Conservation (phyloP, 768 basidiomycete species). For the Rhodotorula toruloides region DNA sequence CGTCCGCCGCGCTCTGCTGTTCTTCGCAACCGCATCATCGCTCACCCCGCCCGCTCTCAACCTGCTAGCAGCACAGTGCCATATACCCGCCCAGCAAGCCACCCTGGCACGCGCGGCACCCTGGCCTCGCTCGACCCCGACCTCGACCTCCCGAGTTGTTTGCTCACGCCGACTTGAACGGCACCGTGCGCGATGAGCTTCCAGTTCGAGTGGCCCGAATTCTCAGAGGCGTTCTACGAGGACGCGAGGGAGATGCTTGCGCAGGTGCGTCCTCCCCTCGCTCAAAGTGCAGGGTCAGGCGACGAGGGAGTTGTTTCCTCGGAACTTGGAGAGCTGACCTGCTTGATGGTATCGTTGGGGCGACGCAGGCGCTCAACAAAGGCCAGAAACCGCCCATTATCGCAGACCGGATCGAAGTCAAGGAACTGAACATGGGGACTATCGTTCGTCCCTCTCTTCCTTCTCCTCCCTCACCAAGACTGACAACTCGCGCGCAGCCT, state of each 20-base stretch:
- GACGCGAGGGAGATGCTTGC: slow-evolving; percentile 97
- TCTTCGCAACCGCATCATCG: no score
- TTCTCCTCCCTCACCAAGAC: not conserved
- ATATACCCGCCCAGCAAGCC: no score
- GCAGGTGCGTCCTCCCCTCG: slow-evolving; percentile 46
- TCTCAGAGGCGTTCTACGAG: slow-evolving; percentile 92
- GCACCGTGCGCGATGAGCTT: slow-evolving; percentile 47
- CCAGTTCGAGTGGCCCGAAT: slow-evolving; percentile 87
- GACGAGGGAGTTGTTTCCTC: slow-evolving; percentile 37
- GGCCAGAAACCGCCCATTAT: slow-evolving; percentile 96
- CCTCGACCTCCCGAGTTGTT: no score
- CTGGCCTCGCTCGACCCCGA: no score
- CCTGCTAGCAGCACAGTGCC: no score
- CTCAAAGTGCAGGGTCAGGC: slow-evolving; percentile 37
- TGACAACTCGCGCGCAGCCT: slow-evolving; percentile 56
- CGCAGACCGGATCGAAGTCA: slow-evolving; percentile 93
- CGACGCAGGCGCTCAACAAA: slow-evolving; percentile 76
- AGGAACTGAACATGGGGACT: slow-evolving; percentile 98
- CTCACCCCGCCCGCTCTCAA: no score
- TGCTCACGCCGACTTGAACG: not conserved
- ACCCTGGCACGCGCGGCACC: no score
- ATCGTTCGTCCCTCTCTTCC: slow-evolving; percentile 56
- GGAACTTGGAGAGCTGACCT: not conserved
- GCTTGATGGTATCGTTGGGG: not conserved
- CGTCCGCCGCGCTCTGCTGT: no score